These are phyloP conservation scores for Colletotrichum tanaceti DNA, from an alignment of 2,329 filamentous ascomycete species.

Conservation along the genomic window DNA sequence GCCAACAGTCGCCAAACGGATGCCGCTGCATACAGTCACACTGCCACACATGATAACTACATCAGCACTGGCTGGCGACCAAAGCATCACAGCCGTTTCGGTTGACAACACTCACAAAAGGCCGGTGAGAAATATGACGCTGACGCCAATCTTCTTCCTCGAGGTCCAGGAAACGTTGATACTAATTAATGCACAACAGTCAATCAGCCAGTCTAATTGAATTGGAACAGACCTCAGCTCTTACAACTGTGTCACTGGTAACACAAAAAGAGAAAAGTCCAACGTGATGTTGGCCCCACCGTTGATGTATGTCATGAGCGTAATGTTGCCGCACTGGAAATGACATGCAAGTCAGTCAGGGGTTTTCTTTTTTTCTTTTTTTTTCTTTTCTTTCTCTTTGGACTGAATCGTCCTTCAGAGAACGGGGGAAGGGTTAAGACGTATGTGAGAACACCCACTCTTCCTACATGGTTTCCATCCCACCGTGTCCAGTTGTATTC, in stretches of 20 bases:
- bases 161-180: slow-evolving; percentile 25
- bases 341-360: neutral
- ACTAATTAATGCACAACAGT: neutral
- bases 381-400: no score
- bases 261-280: slow-evolving; percentile 19
- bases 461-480: slow-evolving; percentile 19
- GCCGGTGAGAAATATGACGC: slow-evolving; percentile 29
- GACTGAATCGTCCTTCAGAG: no score
- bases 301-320: slow-evolving; percentile 21
- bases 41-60: neutral
- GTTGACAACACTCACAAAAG: slow-evolving; percentile 1
- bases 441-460: neutral
- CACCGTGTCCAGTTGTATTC: slow-evolving; percentile 27
- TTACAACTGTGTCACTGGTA: slow-evolving; percentile 34
- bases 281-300: slow-evolving; percentile 20
- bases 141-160: slow-evolving; percentile 22
- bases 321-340: slow-evolving; percentile 4
- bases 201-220: neutral
- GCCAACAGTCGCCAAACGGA: slow-evolving; percentile 21
- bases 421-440: neutral
- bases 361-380: no score
- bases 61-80: fast-evolving
- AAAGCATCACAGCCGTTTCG: fast-evolving
- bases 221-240: neutral
- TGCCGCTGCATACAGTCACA: slow-evolving; percentile 22